A percentile compares a stretch with the other conserved stretches of the same genome.
phyloP scores from a whole-genome alignment of 805 yeast species.

The Zygosaccharomyces kombuchaensis region DNA sequence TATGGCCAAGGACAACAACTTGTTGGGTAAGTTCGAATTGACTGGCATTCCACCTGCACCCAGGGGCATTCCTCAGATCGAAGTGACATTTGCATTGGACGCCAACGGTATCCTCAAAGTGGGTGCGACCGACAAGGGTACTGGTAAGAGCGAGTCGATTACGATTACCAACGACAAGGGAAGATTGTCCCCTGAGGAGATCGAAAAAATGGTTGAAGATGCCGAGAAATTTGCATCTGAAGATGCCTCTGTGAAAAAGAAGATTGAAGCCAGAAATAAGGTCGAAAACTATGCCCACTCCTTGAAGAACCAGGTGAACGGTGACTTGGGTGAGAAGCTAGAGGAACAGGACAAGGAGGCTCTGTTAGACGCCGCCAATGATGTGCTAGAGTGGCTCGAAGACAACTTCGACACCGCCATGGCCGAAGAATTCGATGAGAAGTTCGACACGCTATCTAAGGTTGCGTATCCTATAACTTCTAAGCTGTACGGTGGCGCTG shows the following conservation, averaged over 20 bases:
- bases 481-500: slow-evolving; percentile 67
- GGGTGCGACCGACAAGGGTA: slow-evolving; percentile 89
- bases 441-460: slow-evolving; percentile 73
- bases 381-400: slow-evolving; percentile 82
- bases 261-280: slow-evolving; percentile 82
- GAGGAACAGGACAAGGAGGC: slow-evolving; percentile 90
- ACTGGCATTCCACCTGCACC: slow-evolving; percentile 98
- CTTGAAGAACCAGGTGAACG: slow-evolving; percentile 65
- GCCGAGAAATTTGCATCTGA: slow-evolving; percentile 93
- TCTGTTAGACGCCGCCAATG: slow-evolving; percentile 79
- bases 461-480: slow-evolving; percentile 90
- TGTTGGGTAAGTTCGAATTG: slow-evolving; percentile 94
- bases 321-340: slow-evolving; percentile 67
- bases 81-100: slow-evolving; percentile 94
- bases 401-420: slow-evolving; percentile 83
- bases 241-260: slow-evolving; percentile 76
- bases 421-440: slow-evolving; percentile 90
- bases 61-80: slow-evolving; percentile 98
- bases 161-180: slow-evolving; percentile 93
- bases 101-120: slow-evolving; percentile 97
- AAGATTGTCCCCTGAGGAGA: slow-evolving; percentile 87
- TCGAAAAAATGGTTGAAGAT: slow-evolving; percentile 96
- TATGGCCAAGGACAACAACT: slow-evolving; percentile 87
- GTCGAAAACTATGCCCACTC: slow-evolving; percentile 86
- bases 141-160: slow-evolving; percentile 87